Percentiles rank a stretch among this genome's conserved stretches.
Evolutionary conservation across 2,329 filamentous ascomycete species (phyloP).

Genomic region (Neonectria magnoliae): DNA sequence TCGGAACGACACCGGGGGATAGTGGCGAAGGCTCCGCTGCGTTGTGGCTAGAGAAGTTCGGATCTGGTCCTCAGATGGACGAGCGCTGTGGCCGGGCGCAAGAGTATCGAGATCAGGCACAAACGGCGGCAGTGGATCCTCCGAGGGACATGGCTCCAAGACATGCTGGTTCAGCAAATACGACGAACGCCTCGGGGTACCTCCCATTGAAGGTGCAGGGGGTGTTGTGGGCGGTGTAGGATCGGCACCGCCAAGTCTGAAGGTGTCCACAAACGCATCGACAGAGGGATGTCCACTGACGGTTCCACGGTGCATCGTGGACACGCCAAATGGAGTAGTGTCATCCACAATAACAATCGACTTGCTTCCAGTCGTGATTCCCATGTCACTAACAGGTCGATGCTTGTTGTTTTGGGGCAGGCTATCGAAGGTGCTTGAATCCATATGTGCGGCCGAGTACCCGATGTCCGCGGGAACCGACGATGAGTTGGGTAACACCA

Average conservation of each 20-base stretch:
- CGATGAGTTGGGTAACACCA: conserved; percentile 38
- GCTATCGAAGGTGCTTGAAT: conserved; percentile 51
- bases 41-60: conserved; percentile 45
- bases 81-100: conserved; percentile 40
- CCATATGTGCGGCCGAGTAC: conserved; percentile 57
- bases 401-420: conserved; percentile 45
- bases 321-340: conserved; percentile 62
- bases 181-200: conserved; percentile 65
- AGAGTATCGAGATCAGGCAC: conserved; percentile 58
- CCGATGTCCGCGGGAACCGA: conserved; percentile 47
- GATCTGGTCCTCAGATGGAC: conserved; percentile 47
- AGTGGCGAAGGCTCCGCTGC: conserved; percentile 38
- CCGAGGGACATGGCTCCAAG: conserved; percentile 48
- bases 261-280: conserved; percentile 64
- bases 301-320: conserved; percentile 60
- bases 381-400: conserved; percentile 63
- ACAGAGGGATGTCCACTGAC: conserved; percentile 57
- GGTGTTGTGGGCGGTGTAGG: conserved; percentile 71
- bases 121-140: conserved; percentile 58
- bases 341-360: conserved; percentile 90
- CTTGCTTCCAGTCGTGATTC: conserved; percentile 82
- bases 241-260: conserved; percentile 59
- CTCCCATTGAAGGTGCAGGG: conserved; percentile 52
- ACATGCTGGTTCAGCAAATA: conserved; percentile 62
- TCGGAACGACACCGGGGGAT: conserved; percentile 46